Percentiles rank a stretch among this genome's conserved stretches.
These are phyloP conservation scores for Cystobasidium ongulense DNA, from an alignment of 768 basidiomycete genomes.

Conservation along the genomic window DNA sequence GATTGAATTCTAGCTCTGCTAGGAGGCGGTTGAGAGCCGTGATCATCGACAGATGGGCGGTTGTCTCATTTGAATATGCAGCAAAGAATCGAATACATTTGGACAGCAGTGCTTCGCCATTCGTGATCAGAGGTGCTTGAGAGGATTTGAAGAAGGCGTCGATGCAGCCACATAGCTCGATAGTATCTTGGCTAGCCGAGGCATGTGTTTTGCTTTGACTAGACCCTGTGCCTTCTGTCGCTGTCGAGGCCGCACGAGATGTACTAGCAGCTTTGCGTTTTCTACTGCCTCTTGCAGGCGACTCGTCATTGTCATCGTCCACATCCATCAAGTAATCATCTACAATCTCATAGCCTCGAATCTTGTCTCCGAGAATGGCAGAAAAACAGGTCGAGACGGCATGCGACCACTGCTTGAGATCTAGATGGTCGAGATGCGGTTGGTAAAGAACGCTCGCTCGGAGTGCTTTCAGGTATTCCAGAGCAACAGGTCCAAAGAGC, in stretches of 20 bases:
- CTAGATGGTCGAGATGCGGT: conserved; percentile 72
- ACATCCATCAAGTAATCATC: conserved; percentile 41
- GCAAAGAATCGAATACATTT: conserved; percentile 60
- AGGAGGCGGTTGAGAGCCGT: conserved; percentile 61
- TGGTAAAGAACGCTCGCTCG: conserved; percentile 57
- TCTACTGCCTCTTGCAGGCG: conserved; percentile 16
- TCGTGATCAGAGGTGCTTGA: conserved; percentile 55
- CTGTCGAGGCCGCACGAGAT: neutral
- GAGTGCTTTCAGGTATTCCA: conserved; percentile 74
- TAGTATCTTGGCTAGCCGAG: conserved; percentile 32
- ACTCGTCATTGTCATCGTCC: conserved; percentile 31
- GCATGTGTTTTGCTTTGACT: neutral
- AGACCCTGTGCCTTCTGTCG: neutral
- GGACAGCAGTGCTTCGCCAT: conserved; percentile 53
- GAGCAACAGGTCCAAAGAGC: conserved; percentile 58
- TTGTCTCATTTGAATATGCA: conserved; percentile 63
- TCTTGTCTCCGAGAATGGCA: conserved; percentile 59
- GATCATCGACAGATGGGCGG: conserved; percentile 69
- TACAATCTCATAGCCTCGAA: conserved; percentile 37
- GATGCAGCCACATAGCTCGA: conserved; percentile 63
- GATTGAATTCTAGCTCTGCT: conserved; percentile 69
- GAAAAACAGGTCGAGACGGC: conserved; percentile 69
- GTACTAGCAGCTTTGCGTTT: conserved; percentile 13
- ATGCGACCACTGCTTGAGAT: conserved; percentile 58
- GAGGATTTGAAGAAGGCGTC: conserved; percentile 56